Evolutionary conservation across 345 rosid species (phyloP).

Genomic region (Chamaenerion angustifolium): DNA sequence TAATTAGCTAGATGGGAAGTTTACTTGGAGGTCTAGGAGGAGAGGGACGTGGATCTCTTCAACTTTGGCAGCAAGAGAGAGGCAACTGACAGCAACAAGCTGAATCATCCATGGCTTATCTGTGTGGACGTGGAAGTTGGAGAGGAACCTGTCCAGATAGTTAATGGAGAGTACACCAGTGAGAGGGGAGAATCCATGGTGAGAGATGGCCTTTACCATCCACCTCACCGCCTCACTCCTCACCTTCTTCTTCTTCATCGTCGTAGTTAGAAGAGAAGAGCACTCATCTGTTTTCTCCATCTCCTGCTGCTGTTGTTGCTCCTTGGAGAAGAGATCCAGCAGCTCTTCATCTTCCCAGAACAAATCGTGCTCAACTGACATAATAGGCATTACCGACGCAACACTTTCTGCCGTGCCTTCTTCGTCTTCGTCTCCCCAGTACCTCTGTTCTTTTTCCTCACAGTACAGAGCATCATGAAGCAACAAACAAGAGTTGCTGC

Average conservation of each 20-base stretch:
- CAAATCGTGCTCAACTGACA: slow-evolving; percentile 49
- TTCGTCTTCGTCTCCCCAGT: slow-evolving; percentile 17
- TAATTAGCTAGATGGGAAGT: no score
- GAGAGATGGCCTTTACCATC: slow-evolving; percentile 59
- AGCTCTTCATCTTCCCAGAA: slow-evolving; percentile 76
- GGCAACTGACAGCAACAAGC: slow-evolving; percentile 72
- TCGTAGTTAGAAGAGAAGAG: slow-evolving; percentile 9
- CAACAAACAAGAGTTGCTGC: no score
- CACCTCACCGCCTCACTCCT: slow-evolving; percentile 60
- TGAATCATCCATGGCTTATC: slow-evolving; percentile 84
- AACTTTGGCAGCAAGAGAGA: slow-evolving; percentile 87
- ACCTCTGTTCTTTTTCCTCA: slow-evolving; percentile 19
- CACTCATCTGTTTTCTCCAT: slow-evolving; percentile 7
- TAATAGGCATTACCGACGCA: slow-evolving; percentile 14
- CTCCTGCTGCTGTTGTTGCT: slow-evolving; percentile 19
- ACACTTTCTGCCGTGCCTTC: slow-evolving; percentile 7
- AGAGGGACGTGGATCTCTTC: slow-evolving; percentile 84
- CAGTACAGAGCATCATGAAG: slow-evolving; percentile 39
- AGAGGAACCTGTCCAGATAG: slow-evolving; percentile 75
- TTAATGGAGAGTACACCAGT: slow-evolving; percentile 65
- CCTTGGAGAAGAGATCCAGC: slow-evolving; percentile 45
- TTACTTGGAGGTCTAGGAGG: slow-evolving; percentile 76
- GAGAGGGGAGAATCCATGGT: slow-evolving; percentile 51
- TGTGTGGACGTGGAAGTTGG: slow-evolving; percentile 25
- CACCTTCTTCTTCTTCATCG: slow-evolving; percentile 16